Evolutionary conservation across 805 yeast species (phyloP).

Genomic region (Wickerhamiella siamensis): DNA sequence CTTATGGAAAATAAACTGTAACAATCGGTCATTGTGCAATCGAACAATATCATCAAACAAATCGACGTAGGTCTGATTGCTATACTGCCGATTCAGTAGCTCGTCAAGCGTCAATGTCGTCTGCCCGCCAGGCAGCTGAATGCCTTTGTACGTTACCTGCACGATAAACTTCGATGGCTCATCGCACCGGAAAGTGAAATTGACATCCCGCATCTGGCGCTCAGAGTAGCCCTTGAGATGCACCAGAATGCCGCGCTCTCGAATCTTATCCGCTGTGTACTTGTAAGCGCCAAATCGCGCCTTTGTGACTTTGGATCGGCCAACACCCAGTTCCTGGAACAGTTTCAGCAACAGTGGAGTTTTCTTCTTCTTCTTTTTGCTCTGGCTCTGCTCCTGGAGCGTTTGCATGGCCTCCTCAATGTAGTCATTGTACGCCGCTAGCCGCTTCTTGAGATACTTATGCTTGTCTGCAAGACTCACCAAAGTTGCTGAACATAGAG

Average conservation of each 20-base stretch:
- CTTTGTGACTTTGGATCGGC: not conserved
- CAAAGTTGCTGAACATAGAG: slow-evolving; percentile 32
- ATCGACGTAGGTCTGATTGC: slow-evolving; percentile 37
- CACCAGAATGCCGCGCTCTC: slow-evolving; percentile 54
- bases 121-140: slow-evolving; percentile 40
- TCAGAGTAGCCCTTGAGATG: slow-evolving; percentile 40
- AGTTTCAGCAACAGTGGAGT: slow-evolving; percentile 5
- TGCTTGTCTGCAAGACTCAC: slow-evolving; percentile 34
- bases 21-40: slow-evolving; percentile 53
- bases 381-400: slow-evolving; percentile 29
- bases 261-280: slow-evolving; percentile 58
- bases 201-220: slow-evolving; percentile 46
- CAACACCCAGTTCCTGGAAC: not conserved
- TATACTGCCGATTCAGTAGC: slow-evolving; percentile 59
- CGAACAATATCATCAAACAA: slow-evolving; percentile 55
- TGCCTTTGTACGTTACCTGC: slow-evolving; percentile 55
- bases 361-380: slow-evolving; percentile 19
- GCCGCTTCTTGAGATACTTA: slow-evolving; percentile 28
- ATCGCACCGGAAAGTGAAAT: slow-evolving; percentile 64
- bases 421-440: slow-evolving; percentile 32
- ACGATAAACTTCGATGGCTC: slow-evolving; percentile 56
- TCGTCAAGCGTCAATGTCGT: slow-evolving; percentile 54
- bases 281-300: slow-evolving; percentile 55
- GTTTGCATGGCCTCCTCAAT: slow-evolving; percentile 38
- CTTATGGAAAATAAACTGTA: slow-evolving; percentile 57